phyloP scores from a whole-genome alignment of 495 filamentous ascomycete genomes.

The Penicillium macrosclerotiorum region DNA sequence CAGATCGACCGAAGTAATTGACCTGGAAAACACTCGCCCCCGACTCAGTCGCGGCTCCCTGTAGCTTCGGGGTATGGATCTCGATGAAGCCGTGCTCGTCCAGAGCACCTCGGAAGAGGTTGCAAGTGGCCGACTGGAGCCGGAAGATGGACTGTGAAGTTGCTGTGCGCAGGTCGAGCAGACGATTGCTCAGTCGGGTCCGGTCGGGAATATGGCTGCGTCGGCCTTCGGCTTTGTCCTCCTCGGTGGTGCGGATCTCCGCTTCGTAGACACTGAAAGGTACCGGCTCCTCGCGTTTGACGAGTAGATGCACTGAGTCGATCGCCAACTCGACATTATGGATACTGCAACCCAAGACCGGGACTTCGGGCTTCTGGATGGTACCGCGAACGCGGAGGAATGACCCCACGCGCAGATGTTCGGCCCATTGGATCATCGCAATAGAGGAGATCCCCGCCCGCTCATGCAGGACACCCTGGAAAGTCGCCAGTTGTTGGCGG shows the following conservation, averaged over 20 bases:
- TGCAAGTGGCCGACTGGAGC: conserved; percentile 66
- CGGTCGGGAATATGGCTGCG: conserved; percentile 63
- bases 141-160: conserved; percentile 88
- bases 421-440: conserved; percentile 65
- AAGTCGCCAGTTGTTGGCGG: conserved; percentile 71
- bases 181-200: conserved; percentile 76
- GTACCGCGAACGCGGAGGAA: conserved; percentile 64
- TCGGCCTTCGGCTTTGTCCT: conserved; percentile 44
- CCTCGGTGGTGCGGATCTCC: conserved; percentile 48
- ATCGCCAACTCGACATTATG: conserved; percentile 55
- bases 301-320: conserved; percentile 53
- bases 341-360: conserved; percentile 54
- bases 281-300: conserved; percentile 53
- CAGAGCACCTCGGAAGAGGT: conserved; percentile 75
- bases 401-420: conserved; percentile 68
- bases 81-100: conserved; percentile 74
- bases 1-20: conserved; percentile 78
- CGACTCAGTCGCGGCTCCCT: conserved; percentile 85
- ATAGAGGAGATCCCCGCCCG: conserved; percentile 48
- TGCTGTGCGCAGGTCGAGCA: conserved; percentile 82
- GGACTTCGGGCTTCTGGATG: conserved; percentile 57
- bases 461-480: conserved; percentile 72
- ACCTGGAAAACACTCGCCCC: conserved; percentile 89
- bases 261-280: conserved; percentile 66
- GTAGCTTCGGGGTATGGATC: conserved; percentile 85